Evolutionary conservation across 306 rosid species (phyloP), one percentile per base, ranked within the genome.

Genomic region (Trichosanthes truncata): DNA sequence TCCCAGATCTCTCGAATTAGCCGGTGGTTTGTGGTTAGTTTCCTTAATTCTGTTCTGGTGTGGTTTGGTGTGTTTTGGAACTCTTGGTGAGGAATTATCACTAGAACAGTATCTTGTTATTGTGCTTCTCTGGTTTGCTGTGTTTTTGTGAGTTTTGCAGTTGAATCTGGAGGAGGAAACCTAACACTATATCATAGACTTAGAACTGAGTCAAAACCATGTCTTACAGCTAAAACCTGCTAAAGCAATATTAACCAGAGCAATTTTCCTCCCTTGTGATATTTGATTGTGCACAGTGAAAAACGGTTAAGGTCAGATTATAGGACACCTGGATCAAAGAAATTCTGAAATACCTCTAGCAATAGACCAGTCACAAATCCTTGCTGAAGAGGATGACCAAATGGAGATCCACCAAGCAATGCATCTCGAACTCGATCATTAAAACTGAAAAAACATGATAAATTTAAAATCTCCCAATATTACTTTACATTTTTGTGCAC

Each of bases 351-450:
- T 80, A 92, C 98, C 97, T 90, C 91, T 84, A 92, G 83, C 43
- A 87, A 78, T 23, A 95, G 87, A 75, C 98, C 98, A 61, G 97
- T 95, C 36, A 84, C 90, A 87, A 95, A 95, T 84, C 98, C 98
- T 87, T 95, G 98, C 84, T 92, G 97, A 81, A 92, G 97, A 85
- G 97, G 93, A 88, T 89, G 82, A 68, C 97, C 97, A 89, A 95
- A 95, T 51, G 97, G 98, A 88, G 97, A 92, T 77, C 98, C 97
- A 87, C 98, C 98, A 78, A 92, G 93, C 63, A 89, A 53, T 23
- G 97, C 96, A 84, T 95, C 97, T 41, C 97, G 97, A 79, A 95
- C 91, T 71, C 98, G 98, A 83, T 95, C 98, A 56, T 92, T 95
- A 73, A 95, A 95, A 85, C 98, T 95, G 85, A 74, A 77, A 78